phyloP scores from a whole-genome alignment of 768 basidiomycete species.

The Pleurotus citrinopileatus region DNA sequence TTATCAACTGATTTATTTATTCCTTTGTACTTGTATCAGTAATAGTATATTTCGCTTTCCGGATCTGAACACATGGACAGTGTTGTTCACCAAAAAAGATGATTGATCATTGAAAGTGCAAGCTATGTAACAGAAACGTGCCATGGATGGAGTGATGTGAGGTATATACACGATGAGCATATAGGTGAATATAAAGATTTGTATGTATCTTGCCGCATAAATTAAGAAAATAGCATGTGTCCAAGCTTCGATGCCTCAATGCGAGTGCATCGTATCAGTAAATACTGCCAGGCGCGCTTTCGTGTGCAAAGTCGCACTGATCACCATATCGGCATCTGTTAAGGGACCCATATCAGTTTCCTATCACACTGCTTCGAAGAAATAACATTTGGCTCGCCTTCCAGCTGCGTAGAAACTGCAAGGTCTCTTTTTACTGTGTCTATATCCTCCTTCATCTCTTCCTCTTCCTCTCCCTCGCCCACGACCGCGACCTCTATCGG shows the following conservation, averaged over 20 bases:
- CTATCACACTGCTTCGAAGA: constrained; percentile 33
- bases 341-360: constrained; percentile 41
- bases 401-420: constrained; percentile 90
- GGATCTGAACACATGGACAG: too few relatives aligned
- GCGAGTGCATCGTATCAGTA: constrained; percentile 14
- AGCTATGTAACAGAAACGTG: not conserved
- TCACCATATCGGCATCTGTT: constrained; percentile 88
- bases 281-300: constrained; percentile 26
- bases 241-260: not conserved
- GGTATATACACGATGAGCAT: not conserved
- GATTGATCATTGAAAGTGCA: not conserved
- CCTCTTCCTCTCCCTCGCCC: constrained; percentile 52
- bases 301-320: constrained; percentile 84
- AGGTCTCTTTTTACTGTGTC: constrained; percentile 82
- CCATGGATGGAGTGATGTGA: not conserved
- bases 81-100: too few relatives aligned
- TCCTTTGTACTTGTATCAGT: constrained; percentile 18
- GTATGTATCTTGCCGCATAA: not conserved
- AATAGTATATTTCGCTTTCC: constrained; percentile 9
- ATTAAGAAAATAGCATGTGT: constrained; percentile 12
- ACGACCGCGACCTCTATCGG: constrained; percentile 50
- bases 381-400: constrained; percentile 77
- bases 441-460: constrained; percentile 58
- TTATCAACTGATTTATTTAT: constrained; percentile 27
- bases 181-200: constrained; percentile 1